A percentile compares a stretch with the other conserved stretches of the same genome.
Conservation (phyloP, 441 rosid species). For the Aleurites moluccanus region DNA sequence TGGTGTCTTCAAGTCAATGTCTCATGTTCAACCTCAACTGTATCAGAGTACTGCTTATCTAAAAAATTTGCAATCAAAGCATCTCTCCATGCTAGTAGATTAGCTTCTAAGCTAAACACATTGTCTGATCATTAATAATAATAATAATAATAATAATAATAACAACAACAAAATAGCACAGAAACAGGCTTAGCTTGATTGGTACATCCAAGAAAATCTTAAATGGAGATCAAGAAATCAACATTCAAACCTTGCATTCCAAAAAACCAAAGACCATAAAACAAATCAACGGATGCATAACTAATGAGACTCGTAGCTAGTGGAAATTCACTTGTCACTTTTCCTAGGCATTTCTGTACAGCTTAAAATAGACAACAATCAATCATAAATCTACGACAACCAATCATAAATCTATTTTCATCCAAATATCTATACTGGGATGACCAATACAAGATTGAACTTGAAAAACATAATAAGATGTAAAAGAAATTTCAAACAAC, state of each 20-base stretch:
- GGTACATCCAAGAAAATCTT: neutral
- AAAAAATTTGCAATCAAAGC: neutral
- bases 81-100: neutral
- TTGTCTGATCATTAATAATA: neutral
- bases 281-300: neutral
- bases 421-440: neutral
- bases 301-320: neutral
- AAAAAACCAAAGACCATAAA: too few species aligned
- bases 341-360: neutral
- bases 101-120: neutral
- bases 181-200: neutral
- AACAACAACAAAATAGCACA: neutral
- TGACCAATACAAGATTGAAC: neutral
- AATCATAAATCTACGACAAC: neutral
- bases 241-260: neutral
- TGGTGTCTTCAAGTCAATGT: neutral
- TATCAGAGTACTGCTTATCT: neutral
- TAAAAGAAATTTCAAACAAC: neutral
- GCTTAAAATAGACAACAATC: neutral
- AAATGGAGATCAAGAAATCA: neutral
- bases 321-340: neutral
- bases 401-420: neutral
- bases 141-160: neutral
- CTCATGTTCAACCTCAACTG: neutral
- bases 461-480: neutral